Evolutionary conservation across 768 basidiomycete genomes (phyloP).

Genomic region (Gautieria morchelliformis): DNA sequence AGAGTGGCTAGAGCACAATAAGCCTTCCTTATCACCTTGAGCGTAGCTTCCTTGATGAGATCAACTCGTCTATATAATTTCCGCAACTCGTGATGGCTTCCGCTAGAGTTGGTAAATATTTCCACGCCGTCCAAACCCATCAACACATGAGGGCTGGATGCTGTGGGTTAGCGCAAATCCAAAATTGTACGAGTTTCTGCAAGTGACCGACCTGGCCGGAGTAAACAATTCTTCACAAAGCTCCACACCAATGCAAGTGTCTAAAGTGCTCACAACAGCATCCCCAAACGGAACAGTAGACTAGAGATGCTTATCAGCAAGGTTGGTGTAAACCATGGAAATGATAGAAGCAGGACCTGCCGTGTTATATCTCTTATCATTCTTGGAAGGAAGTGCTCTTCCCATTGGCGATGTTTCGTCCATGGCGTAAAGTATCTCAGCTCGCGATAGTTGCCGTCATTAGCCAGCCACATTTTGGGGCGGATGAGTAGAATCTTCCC

Average conservation of each 20-base stretch:
- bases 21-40: conserved; percentile 49
- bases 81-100: conserved; percentile 96
- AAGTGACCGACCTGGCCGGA: conserved; percentile 67
- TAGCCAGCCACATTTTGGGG: conserved; percentile 99
- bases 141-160: conserved; percentile 78
- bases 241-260: conserved; percentile 96
- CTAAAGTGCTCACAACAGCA: conserved; percentile 83
- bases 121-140: conserved; percentile 99
- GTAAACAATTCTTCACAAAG: conserved; percentile 98
- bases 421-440: conserved; percentile 91
- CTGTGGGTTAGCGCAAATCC: neutral
- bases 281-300: conserved; percentile 92
- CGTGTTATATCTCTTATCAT: conserved; percentile 84
- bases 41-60: conserved; percentile 92
- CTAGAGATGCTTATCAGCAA: conserved; percentile 30
- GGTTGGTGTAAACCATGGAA: neutral
- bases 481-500: conserved; percentile 86
- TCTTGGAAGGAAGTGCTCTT: conserved; percentile 86
- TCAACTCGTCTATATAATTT: conserved; percentile 89
- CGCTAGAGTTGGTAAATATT: conserved; percentile 98
- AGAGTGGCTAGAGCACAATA: neutral
- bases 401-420: conserved; percentile 80
- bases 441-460: conserved; percentile 93
- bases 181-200: neutral
- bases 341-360: conserved; percentile 42